Percentiles rank a stretch among this genome's conserved stretches.
Conservation (phyloP, 352 stramenopile genomes). For the Globisporangium mamillatum region DNA sequence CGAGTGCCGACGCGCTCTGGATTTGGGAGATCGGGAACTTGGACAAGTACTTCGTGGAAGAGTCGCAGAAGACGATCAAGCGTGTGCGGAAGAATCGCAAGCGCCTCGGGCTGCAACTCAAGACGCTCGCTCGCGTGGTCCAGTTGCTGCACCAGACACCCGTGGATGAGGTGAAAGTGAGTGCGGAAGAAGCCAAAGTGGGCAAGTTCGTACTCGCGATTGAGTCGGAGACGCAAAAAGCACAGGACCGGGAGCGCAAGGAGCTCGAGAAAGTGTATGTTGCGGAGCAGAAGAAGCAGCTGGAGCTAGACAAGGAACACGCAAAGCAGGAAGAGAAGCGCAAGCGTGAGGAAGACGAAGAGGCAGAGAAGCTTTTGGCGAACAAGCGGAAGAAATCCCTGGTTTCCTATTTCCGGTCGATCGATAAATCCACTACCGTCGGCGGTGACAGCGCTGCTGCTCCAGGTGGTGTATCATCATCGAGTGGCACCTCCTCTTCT, state of each 20-base stretch:
- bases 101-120: conserved; percentile 66
- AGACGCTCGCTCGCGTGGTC: conserved; percentile 61
- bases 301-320: conserved; percentile 53
- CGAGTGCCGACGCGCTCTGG: conserved; percentile 68
- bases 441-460: neutral
- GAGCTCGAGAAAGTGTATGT: conserved; percentile 56
- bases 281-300: conserved; percentile 54
- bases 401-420: conserved; percentile 60
- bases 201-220: conserved; percentile 67
- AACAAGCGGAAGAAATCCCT: conserved; percentile 67
- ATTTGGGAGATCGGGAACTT: conserved; percentile 80
- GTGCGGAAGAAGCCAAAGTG: conserved; percentile 77
- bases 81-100: conserved; percentile 80
- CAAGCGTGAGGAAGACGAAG: conserved; percentile 47
- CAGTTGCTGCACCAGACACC: conserved; percentile 62
- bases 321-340: conserved; percentile 65
- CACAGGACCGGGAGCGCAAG: conserved; percentile 49
- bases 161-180: conserved; percentile 78
- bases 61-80: conserved; percentile 73
- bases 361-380: conserved; percentile 41
- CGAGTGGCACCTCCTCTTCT: neutral
- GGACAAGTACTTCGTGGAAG: conserved; percentile 67
- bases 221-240: conserved; percentile 62
- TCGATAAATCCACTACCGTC: conserved; percentile 22
- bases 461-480: neutral